Percentiles rank a stretch among this genome's conserved stretches.
Evolutionary conservation across 768 basidiomycete species (phyloP).

Genomic region (Phlegmacium glaucopus): DNA sequence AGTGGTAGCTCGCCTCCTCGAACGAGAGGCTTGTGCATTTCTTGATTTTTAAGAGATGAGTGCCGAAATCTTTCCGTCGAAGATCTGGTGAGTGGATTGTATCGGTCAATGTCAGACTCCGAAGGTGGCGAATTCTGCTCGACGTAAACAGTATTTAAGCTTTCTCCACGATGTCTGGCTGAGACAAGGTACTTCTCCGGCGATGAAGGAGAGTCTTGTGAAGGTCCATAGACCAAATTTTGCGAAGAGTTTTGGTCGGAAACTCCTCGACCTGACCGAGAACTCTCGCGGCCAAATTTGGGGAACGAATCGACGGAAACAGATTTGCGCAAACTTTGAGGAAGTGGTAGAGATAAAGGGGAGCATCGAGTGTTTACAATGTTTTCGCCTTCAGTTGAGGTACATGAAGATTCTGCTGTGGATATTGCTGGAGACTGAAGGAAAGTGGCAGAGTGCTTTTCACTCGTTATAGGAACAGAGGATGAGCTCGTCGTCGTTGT

Average conservation of each 20-base stretch:
- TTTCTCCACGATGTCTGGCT: conserved; percentile 52
- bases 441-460: conserved; percentile 10
- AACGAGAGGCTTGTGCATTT: conserved; percentile 36
- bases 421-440: conserved; percentile 31
- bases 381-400: conserved; percentile 31
- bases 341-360: conserved; percentile 27
- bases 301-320: conserved; percentile 77
- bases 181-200: conserved; percentile 27
- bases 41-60: conserved; percentile 46
- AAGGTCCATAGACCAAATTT: conserved; percentile 12
- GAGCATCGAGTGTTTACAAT: conserved; percentile 18
- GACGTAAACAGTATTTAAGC: conserved; percentile 47
- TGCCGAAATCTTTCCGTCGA: conserved; percentile 40
- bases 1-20: conserved; percentile 62
- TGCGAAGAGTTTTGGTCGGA: conserved; percentile 31
- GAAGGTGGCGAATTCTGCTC: conserved; percentile 34
- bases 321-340: conserved; percentile 61
- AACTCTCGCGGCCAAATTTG: conserved; percentile 36
- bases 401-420: conserved; percentile 37
- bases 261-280: conserved; percentile 36
- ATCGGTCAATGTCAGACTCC: conserved; percentile 55
- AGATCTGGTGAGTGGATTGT: conserved; percentile 39
- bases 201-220: conserved; percentile 3
- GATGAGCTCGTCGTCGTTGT: not conserved
- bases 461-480: conserved; percentile 7